phyloP scores from a whole-genome alignment of 139 green algal species.

The Raphidocelis subcapitata region DNA sequence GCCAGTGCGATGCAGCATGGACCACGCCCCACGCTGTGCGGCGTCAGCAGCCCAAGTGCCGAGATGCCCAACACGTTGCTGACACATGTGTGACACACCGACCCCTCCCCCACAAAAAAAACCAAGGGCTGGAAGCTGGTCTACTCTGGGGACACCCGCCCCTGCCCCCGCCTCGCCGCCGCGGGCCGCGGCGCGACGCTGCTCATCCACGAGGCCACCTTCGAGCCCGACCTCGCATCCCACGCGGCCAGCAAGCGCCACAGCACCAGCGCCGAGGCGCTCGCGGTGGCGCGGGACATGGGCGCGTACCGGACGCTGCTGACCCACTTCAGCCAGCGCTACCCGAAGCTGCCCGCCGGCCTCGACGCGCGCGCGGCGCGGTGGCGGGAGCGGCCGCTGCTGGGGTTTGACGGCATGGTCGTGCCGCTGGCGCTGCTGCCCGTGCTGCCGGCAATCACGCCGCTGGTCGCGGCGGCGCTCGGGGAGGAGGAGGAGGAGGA shows the following conservation, averaged over 20 bases:
- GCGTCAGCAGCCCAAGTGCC: too few relatives aligned
- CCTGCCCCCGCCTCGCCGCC: conserved; percentile 49
- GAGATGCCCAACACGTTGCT: too few relatives aligned
- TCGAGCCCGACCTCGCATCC: conserved; percentile 81
- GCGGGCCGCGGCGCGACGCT: conserved; percentile 81
- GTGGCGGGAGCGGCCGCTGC: conserved; percentile 9
- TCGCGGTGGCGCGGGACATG: conserved; percentile 55
- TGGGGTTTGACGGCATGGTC: conserved; percentile 51
- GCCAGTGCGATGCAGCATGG: too few relatives aligned
- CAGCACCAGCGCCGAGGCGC: conserved; percentile 72
- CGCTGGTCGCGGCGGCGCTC: conserved; percentile 30
- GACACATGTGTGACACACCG: too few relatives aligned
- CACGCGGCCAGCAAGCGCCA: conserved; percentile 82
- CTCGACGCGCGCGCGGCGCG: conserved; percentile 10
- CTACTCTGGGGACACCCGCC: conserved; percentile 68
- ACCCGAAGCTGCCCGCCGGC: conserved; percentile 78
- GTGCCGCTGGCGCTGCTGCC: conserved; percentile 46
- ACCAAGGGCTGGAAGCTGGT: conserved; percentile 73
- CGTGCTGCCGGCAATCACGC: conserved; percentile 31
- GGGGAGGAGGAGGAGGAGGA: conserved; percentile 3
- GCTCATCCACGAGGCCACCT: conserved; percentile 98
- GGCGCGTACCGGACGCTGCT: conserved; percentile 81
- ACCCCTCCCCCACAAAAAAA: too few relatives aligned
- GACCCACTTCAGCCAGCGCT: conserved; percentile 98
- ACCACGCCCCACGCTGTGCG: too few relatives aligned